Evolutionary conservation across 2,329 filamentous ascomycete species (phyloP).

Genomic region (Penicillium sp.): DNA sequence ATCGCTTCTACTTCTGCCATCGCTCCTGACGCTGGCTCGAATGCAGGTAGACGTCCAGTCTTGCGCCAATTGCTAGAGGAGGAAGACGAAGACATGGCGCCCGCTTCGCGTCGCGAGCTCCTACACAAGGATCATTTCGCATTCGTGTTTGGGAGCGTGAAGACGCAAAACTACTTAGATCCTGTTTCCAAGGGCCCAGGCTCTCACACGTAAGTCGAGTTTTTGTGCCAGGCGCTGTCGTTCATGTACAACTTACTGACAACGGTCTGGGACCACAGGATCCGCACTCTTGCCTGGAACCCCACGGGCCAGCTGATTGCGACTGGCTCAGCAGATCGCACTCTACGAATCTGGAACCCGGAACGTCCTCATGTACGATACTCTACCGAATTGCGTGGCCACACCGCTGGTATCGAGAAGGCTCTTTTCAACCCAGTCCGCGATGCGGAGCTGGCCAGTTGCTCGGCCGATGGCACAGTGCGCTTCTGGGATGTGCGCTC

Average conservation of each 20-base stretch:
- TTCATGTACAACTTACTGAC: conserved; percentile 5
- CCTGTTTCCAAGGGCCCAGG: conserved; percentile 54
- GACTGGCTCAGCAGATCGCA: conserved; percentile 83
- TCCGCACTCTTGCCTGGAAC: conserved; percentile 85
- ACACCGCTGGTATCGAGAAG: conserved; percentile 48
- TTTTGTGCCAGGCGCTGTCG: neutral
- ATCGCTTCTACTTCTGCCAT: neutral
- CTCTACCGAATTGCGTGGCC: conserved; percentile 50
- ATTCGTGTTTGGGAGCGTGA: conserved; percentile 63
- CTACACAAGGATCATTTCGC: conserved; percentile 67
- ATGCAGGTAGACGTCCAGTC: conserved; percentile 15
- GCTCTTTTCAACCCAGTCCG: conserved; percentile 50
- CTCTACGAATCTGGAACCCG: conserved; percentile 86
- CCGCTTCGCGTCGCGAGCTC: conserved; percentile 38
- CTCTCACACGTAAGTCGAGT: conserved; percentile 56
- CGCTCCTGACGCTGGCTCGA: neutral
- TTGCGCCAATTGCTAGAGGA: conserved; percentile 15
- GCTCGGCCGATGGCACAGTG: conserved; percentile 50
- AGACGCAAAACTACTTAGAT: conserved; percentile 70
- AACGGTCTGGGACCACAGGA: conserved; percentile 43
- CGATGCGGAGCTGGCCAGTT: conserved; percentile 51
- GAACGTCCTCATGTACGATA: conserved; percentile 48
- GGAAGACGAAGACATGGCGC: conserved; percentile 34
- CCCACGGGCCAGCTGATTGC: conserved; percentile 79
- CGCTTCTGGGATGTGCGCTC: conserved; percentile 52